phyloP scores from a whole-genome alignment of 2,329 filamentous ascomycete species.

The Parafenestella ontariensis region DNA sequence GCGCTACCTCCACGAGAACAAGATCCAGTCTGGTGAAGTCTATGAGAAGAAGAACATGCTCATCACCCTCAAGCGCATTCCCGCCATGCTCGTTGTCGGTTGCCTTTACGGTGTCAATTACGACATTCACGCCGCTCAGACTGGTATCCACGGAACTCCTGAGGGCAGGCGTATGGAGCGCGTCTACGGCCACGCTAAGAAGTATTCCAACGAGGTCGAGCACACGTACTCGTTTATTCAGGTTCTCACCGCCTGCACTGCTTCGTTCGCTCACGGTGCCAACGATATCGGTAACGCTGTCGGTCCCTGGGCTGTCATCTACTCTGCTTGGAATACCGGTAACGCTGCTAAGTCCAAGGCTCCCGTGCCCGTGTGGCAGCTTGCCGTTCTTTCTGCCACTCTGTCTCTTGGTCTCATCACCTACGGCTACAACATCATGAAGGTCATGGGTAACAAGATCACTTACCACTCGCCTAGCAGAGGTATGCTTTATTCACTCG shows the following conservation, averaged over 20 bases:
- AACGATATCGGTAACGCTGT: slow-evolving; percentile 64
- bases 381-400: slow-evolving; percentile 70
- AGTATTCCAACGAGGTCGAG: slow-evolving; percentile 49
- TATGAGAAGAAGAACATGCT: slow-evolving; percentile 77
- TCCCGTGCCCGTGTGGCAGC: slow-evolving; percentile 75
- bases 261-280: slow-evolving; percentile 48
- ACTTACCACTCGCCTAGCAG: slow-evolving; percentile 70
- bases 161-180: slow-evolving; percentile 75
- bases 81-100: slow-evolving; percentile 69
- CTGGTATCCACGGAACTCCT: slow-evolving; percentile 72
- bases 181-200: slow-evolving; percentile 62
- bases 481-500: slow-evolving; percentile 30
- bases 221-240: slow-evolving; percentile 44
- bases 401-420: slow-evolving; percentile 73
- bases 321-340: slow-evolving; percentile 62
- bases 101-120: slow-evolving; percentile 79
- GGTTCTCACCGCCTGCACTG: slow-evolving; percentile 1
- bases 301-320: slow-evolving; percentile 49
- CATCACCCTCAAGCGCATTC: slow-evolving; percentile 68
- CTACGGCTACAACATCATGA: slow-evolving; percentile 87
- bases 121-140: slow-evolving; percentile 80
- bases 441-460: slow-evolving; percentile 83
- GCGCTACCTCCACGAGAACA: slow-evolving; percentile 77
- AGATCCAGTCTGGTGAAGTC: slow-evolving; percentile 73
- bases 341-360: slow-evolving; percentile 67